Evolutionary conservation across 768 basidiomycete genomes (phyloP).

Genomic region (Kwoniella botswanensis): DNA sequence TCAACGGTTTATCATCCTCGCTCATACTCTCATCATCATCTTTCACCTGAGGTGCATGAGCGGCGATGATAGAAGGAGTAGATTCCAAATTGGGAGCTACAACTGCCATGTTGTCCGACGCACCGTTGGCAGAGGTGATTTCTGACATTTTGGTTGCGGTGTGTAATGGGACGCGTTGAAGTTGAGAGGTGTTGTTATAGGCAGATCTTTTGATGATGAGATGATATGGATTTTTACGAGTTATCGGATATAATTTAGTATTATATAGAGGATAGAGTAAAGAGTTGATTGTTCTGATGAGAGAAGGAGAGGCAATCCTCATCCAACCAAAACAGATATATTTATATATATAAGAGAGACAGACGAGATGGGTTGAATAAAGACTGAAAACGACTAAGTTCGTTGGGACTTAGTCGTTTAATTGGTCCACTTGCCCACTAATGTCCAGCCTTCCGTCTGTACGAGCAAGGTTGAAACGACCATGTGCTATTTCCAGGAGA

Average conservation of each 20-base stretch:
- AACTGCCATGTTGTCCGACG: conserved; percentile 41
- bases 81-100: conserved; percentile 36
- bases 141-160: conserved; percentile 15
- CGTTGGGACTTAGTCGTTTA: conserved; percentile 14
- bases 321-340: neutral
- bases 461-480: neutral
- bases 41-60: conserved; percentile 42
- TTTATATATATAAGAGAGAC: neutral
- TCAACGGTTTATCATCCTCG: conserved; percentile 35
- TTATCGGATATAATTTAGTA: neutral
- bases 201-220: neutral
- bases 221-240: neutral
- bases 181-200: neutral
- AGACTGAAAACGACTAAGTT: conserved; percentile 7
- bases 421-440: no score
- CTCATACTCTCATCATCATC: conserved; percentile 20
- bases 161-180: neutral
- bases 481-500: neutral
- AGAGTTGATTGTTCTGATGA: neutral
- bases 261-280: neutral
- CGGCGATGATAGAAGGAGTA: conserved; percentile 13
- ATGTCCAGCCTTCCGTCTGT: no score
- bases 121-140: conserved; percentile 7
- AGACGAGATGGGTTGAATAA: neutral
- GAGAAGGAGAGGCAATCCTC: neutral